Evolutionary conservation across 352 stramenopile genomes (phyloP), one percentile per base, ranked within the genome.

Genomic region (Phytopythium mirpurense): DNA sequence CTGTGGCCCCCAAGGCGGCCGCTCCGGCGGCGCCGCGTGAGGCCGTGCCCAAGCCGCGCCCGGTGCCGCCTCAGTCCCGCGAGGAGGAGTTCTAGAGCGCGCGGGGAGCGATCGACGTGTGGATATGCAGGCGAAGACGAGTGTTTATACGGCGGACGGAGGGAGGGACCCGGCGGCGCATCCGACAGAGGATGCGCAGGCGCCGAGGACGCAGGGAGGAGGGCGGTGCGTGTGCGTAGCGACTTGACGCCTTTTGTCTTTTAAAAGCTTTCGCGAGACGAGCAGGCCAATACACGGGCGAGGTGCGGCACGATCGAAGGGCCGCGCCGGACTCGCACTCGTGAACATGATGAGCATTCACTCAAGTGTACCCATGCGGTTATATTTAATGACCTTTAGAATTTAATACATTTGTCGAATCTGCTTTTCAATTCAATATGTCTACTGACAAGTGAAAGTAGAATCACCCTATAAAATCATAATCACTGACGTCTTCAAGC

Each of bases 71-170:
- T 44, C 62, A 74, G 59, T 58, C 58, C 55, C 68, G 62, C 41
- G 72, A 65, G 18, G 62, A 74, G 59, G 68, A 77, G 53, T 77
- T 77, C 53, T 74, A 77, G 54, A 67, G 69, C 72, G 58, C 62
- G 31, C 10, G 2, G 9, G 31, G 21, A 26, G 41, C 7, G 27
- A 26, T 5, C 15, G 18, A 38, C 27, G 41, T 47, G 41, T 47
- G 41, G 18, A 47, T 47, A 47, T 44, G 32, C 29, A 52, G 29
- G n/a, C 15, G 29, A 32, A 9, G 47, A 34, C 21, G 48, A 54
- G 48, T 54, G 48, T 54, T 54, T 54, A 54, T 54, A 54, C 35
- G 48, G 48, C 32, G 32, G 48, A 18, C 34, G 34, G 2, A 11
- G 32, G 15, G 47, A 14, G 21, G 23, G 41, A n/a, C 19, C 4